Base-by-base conservation (phyloP, 495 filamentous ascomycete genomes). In the Penicillium longicatenatum region DNA sequence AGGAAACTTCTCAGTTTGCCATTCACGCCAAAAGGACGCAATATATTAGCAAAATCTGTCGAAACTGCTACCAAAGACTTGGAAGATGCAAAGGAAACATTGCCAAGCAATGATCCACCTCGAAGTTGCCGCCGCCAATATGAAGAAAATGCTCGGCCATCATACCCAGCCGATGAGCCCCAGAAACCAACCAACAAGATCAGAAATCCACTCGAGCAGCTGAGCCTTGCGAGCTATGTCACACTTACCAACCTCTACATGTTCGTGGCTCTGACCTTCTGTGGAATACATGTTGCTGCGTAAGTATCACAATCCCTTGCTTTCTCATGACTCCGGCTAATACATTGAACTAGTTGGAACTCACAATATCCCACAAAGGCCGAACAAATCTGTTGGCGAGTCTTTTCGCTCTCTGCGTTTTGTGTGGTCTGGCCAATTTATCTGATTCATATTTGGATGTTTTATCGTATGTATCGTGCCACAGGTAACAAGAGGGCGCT, bases 261-360 rank as follows among this genome's bases (percentile, higher is more conserved):
- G 10, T 52, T 53, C 7, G 24, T 30, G 17, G 31, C 41, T 2
- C 9, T 58, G 17, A 12, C 35, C 0, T 50, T 54, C 48, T 57
- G 22, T n/a, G 55, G 49, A 17, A 54, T 62, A 12, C 50, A 58
- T 50, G 46, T 62, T 46, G 59, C 59, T 14, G 55, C 50, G 55
- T 62, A 58, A 29, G 55, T 45, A 22, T 17, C 22, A 19, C 47
- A 31, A 7, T 35, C 20, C 37, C 37, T 17, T 6, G 4, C 41
- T 20, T 10, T 12, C 5, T 11, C 48, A 16, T 22, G 4, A 2
- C 30, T 31, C 41, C 29, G 6, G 11, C 31, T 9, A 41, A 47
- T 26, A n/a, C 19, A 26, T 29, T 11, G 3, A 6, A 39, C 41
- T 39, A 62, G 54, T 6, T 62, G 54, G 59, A 50, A 54, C 9